A percentile compares a stretch with the other conserved stretches of the same genome.
Conservation (phyloP, 306 rosid genomes). For the Cicer yamashitae region DNA sequence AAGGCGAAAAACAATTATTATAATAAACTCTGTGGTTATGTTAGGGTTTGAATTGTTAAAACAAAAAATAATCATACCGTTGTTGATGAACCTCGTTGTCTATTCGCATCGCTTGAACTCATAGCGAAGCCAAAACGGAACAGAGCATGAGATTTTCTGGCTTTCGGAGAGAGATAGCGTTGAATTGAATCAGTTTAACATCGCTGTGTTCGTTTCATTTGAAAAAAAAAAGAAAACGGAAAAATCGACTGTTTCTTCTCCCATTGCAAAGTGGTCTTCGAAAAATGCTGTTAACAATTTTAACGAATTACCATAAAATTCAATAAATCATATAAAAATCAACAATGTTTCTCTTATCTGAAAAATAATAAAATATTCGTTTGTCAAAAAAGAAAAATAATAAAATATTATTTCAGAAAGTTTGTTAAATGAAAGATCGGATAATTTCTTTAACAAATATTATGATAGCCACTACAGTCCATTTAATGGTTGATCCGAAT, state of each 20-base stretch:
- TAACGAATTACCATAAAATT: too few species aligned
- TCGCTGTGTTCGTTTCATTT: slow-evolving; percentile 34
- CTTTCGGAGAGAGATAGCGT: slow-evolving; percentile 8
- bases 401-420: neutral
- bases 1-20: slow-evolving; percentile 16
- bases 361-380: too few species aligned
- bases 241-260: neutral
- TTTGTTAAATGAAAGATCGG: slow-evolving; percentile 1
- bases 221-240: neutral
- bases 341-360: too few species aligned
- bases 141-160: slow-evolving; percentile 30
- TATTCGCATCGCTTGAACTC: slow-evolving; percentile 46
- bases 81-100: slow-evolving; percentile 45
- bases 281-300: neutral
- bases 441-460: neutral
- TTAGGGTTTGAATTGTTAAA: slow-evolving; percentile 34
- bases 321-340: too few species aligned
- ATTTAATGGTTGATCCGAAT: slow-evolving; percentile 45
- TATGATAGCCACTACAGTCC: neutral
- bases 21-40: slow-evolving; percentile 4
- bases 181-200: slow-evolving; percentile 48
- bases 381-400: too few species aligned
- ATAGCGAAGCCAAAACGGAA: slow-evolving; percentile 49
- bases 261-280: slow-evolving; percentile 10
- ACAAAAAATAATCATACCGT: slow-evolving; percentile 46